These are phyloP conservation scores for Trypanosoma boissoni DNA, from an alignment of 208 protist species.

Conservation along the genomic window DNA sequence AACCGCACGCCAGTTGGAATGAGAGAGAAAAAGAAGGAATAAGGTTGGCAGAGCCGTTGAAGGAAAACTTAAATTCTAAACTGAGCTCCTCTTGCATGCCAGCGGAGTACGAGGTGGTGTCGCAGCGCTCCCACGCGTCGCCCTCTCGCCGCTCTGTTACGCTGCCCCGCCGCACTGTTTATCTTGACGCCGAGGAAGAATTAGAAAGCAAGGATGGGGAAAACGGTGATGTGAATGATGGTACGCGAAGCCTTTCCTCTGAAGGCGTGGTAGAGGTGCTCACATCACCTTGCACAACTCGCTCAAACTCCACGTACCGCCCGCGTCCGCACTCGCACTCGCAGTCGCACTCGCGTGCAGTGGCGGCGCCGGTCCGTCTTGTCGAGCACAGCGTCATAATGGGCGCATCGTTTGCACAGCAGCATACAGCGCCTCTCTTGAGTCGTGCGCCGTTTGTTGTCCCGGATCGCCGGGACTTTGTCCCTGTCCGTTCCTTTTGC, in stretches of 20 bases:
- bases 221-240: background rate
- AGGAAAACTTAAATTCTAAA: no score
- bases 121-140: background rate
- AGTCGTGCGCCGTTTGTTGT: constrained; percentile 8
- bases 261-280: constrained; percentile 12
- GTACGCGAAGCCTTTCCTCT: background rate
- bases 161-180: constrained; percentile 10
- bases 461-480: constrained; percentile 19
- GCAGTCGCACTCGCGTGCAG: no score
- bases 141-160: constrained; percentile 10
- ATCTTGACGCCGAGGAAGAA: background rate
- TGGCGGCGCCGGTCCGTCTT: background rate
- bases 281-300: constrained; percentile 16
- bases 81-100: constrained; percentile 5
- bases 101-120: constrained; percentile 4
- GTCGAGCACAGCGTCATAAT: background rate
- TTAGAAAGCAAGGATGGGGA: background rate
- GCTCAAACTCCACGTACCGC: background rate
- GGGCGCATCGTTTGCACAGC: background rate
- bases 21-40: no score
- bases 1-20: no score
- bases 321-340: background rate
- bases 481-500: constrained; percentile 3
- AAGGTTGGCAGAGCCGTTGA: no score
- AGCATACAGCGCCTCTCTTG: background rate